Base-by-base conservation (phyloP, 495 filamentous ascomycete species). In the Penicillium silybi region DNA sequence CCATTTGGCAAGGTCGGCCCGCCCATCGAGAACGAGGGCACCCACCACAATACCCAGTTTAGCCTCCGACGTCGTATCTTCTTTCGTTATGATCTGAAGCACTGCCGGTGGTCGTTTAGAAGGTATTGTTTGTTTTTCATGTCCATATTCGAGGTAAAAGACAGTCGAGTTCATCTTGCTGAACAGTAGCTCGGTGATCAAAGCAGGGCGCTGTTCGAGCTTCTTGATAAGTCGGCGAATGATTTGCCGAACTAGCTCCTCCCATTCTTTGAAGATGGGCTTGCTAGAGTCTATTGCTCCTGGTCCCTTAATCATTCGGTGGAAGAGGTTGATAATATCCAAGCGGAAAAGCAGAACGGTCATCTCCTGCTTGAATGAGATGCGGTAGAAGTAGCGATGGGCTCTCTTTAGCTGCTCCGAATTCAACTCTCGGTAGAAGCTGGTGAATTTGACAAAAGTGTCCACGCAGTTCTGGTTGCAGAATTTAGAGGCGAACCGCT, bases 331-430 rank as follows among this genome's bases (percentile, higher is more conserved):
- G 48, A 99, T 82, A 13, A 96, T 95, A 59, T 97, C 95, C 3
- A 96, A 72, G 4, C 95, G 84, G 63, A 89, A 96, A 2, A 99
- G 78, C 68, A 97, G 78, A 11, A 95, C 85, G 51, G 84, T 85
- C 74, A 93, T 84, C 40, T 95, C 89, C 61, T 90, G 85, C 70
- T 97, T 97, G 77, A 97, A 97, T 4, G 90, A 92, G 38, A 95
- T 81, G 1, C 93, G 85, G 56, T 97, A 92, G 68, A 99, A 92
- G 59, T 93, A 97, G 8, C 93, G 89, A 69, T 97, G 92, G 19
- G 86, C 88, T 4, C 95, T 84, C 71, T 98, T 99, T 43, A 97
- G 72, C 65, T 97, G 95, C 37, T 83, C 76, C 2, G 82, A 72
- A 50, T 82, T 75, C n/a, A 99, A 76, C 52, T 97, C 93, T 20